Conservation (phyloP, 2,329 filamentous ascomycete species). For the Amauroascus verrucosus region DNA sequence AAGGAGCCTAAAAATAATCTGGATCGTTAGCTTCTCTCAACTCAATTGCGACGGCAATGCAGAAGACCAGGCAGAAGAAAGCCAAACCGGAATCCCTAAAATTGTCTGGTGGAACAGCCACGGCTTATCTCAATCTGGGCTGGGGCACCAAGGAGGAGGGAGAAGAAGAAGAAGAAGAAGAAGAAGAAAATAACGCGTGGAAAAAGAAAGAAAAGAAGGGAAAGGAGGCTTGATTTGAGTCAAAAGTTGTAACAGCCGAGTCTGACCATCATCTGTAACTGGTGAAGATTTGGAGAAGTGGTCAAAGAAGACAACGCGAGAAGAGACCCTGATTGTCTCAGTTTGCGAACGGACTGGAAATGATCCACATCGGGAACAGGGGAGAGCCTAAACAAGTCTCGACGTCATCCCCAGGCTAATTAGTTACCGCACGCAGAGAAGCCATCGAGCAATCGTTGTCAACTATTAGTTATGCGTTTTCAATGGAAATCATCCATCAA, state of each 20-base stretch:
- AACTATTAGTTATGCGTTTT: too few relatives aligned
- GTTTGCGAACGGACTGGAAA: neutral
- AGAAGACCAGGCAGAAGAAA: neutral
- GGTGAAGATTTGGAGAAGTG: neutral
- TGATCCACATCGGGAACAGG: neutral
- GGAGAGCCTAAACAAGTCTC: neutral
- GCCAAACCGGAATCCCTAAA: neutral
- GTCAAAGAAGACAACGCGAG: neutral
- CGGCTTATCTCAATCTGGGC: neutral
- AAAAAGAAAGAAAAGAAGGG: constrained; percentile 2
- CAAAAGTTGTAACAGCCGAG: constrained; percentile 9
- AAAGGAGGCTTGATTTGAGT: constrained; percentile 13
- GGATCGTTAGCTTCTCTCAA: neutral
- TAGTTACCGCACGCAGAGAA: too few relatives aligned
- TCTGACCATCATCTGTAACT: constrained; percentile 1
- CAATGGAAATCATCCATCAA: too few relatives aligned
- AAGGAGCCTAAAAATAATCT: neutral
- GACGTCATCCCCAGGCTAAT: constrained; percentile 8
- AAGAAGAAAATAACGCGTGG: constrained; percentile 5
- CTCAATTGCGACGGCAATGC: neutral
- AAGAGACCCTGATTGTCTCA: constrained; percentile 6
- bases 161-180: neutral
- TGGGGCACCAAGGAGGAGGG: neutral
- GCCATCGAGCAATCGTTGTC: neutral
- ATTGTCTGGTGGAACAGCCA: constrained; percentile 1